Conservation (phyloP, 345 rosid genomes). For the Eucalyptus lansdowneana region DNA sequence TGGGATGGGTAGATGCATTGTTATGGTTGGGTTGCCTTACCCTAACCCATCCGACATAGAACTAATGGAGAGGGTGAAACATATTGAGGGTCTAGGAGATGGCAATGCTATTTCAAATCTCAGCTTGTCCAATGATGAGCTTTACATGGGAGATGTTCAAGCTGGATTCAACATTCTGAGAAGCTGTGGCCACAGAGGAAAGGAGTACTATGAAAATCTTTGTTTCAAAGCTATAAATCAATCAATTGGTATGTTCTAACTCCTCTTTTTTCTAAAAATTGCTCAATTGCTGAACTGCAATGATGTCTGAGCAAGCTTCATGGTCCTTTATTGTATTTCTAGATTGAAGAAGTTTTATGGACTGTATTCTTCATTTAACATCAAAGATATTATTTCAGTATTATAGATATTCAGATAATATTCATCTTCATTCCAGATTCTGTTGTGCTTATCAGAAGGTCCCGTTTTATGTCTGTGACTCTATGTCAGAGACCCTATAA, state of each 20-base stretch:
- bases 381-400: neutral
- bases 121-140: constrained; percentile 16
- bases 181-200: constrained; percentile 72
- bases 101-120: constrained; percentile 15
- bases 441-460: neutral
- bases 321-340: neutral
- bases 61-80: constrained; percentile 77
- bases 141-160: constrained; percentile 38
- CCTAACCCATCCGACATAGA: constrained; percentile 80
- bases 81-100: constrained; percentile 67
- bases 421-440: neutral
- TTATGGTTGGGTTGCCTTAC: constrained; percentile 96
- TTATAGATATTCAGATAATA: neutral
- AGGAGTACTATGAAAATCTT: constrained; percentile 86
- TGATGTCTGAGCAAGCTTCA: neutral
- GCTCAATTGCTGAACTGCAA: neutral
- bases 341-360: neutral
- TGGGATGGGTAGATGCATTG: constrained; percentile 91
- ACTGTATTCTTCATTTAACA: neutral
- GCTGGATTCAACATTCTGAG: constrained; percentile 57
- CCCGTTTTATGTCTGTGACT: neutral
- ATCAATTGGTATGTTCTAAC: constrained; percentile 59
- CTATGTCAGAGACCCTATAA: neutral
- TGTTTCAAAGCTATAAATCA: constrained; percentile 98
- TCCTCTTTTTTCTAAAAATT: neutral